Percentiles rank a stretch among this genome's conserved stretches.
phyloP scores from a whole-genome alignment of 305 asterid species.

The Stenogyne calaminthoides region DNA sequence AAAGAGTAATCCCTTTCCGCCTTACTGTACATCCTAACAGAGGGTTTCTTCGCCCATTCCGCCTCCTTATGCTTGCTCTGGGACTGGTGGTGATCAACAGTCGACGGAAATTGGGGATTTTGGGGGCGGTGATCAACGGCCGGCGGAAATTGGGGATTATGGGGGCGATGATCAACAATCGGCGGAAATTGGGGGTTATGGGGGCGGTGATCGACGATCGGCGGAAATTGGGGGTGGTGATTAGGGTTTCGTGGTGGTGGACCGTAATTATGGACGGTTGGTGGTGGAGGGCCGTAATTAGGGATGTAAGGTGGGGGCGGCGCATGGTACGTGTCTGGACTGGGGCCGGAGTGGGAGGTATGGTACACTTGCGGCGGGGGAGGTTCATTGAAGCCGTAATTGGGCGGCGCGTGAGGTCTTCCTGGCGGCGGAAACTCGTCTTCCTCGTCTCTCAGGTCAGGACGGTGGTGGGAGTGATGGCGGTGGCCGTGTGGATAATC shows the following conservation, averaged over 20 bases:
- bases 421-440: slow-evolving; percentile 6
- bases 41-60: slow-evolving; percentile 48
- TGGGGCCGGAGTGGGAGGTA: slow-evolving; percentile 45
- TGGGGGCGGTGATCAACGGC: slow-evolving; percentile 19
- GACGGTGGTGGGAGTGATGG: slow-evolving; percentile 6
- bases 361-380: slow-evolving; percentile 43
- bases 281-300: slow-evolving; percentile 28
- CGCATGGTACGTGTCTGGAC: slow-evolving; percentile 13
- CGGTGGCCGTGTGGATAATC: background rate
- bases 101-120: slow-evolving; percentile 20
- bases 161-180: slow-evolving; percentile 23
- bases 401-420: slow-evolving; percentile 16
- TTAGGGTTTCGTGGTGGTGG: slow-evolving; percentile 27
- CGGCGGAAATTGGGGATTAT: slow-evolving; percentile 22
- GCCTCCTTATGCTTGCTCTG: slow-evolving; percentile 27
- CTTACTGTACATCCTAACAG: slow-evolving; percentile 67
- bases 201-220: slow-evolving; percentile 24
- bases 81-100: slow-evolving; percentile 31
- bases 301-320: slow-evolving; percentile 26
- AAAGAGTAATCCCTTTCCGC: slow-evolving; percentile 64
- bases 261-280: too few relatives aligned
- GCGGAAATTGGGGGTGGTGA: slow-evolving; percentile 28
- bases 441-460: slow-evolving; percentile 18
- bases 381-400: slow-evolving; percentile 9
- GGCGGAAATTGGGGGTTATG: slow-evolving; percentile 23